A percentile compares a stretch with the other conserved stretches of the same genome.
Evolutionary conservation across 2,329 filamentous ascomycete species (phyloP).

Genomic region (Ophiocordyceps robertsii): DNA sequence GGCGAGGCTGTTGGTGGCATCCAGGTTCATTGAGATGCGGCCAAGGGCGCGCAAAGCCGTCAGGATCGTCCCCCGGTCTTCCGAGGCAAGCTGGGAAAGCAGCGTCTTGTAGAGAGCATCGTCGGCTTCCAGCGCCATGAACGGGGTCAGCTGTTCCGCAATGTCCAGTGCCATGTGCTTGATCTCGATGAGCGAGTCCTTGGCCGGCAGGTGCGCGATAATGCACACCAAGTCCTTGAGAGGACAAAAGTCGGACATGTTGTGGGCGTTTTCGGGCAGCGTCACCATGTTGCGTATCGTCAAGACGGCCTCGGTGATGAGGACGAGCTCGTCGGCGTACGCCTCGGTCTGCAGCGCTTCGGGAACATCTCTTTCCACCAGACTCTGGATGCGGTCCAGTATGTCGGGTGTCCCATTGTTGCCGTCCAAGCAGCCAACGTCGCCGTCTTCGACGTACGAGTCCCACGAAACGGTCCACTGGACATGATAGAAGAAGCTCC

Average conservation of each 20-base stretch:
- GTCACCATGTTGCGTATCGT: conserved; percentile 96
- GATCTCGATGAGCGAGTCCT: conserved; percentile 63
- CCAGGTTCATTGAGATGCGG: conserved; percentile 76
- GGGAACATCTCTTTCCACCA: conserved; percentile 45
- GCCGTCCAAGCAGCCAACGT: conserved; percentile 30
- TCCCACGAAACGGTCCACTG: conserved; percentile 68
- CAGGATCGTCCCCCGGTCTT: conserved; percentile 72
- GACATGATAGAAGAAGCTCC: conserved; percentile 67
- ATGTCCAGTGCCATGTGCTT: conserved; percentile 89
- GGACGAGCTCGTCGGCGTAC: conserved; percentile 56
- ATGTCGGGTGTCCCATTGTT: conserved; percentile 36
- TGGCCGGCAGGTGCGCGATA: conserved; percentile 60
- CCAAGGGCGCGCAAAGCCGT: conserved; percentile 70
- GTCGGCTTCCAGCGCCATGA: conserved; percentile 54
- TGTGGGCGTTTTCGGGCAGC: conserved; percentile 73
- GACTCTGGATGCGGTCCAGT: conserved; percentile 54
- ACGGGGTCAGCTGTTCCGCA: conserved; percentile 78
- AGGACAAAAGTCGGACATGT: conserved; percentile 61
- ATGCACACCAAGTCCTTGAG: conserved; percentile 76
- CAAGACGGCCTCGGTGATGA: conserved; percentile 74
- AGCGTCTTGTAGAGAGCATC: conserved; percentile 73
- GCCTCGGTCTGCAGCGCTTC: conserved; percentile 61
- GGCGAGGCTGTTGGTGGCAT: conserved; percentile 63
- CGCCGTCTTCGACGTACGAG: conserved; percentile 35
- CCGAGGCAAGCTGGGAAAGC: conserved; percentile 46